Evolutionary conservation across 345 rosid genomes (phyloP).

Genomic region (Syzygium grande): DNA sequence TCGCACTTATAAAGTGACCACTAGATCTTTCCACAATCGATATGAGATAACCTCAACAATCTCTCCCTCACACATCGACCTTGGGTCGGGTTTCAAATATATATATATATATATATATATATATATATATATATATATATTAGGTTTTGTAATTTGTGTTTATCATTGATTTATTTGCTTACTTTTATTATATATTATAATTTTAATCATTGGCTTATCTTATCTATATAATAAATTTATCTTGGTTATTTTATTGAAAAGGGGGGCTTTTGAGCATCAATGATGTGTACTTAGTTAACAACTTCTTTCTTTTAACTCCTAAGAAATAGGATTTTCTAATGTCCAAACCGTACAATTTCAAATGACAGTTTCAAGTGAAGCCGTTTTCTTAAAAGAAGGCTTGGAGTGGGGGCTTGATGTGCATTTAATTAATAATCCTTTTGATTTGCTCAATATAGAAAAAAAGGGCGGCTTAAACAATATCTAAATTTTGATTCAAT

Average conservation of each 20-base stretch:
- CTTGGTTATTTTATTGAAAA: background rate
- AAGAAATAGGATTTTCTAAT: background rate
- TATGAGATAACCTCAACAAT: no score
- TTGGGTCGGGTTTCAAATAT: no score
- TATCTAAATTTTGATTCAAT: no score
- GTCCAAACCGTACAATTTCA: rapidly evolving
- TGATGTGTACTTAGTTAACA: background rate
- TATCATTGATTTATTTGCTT: background rate
- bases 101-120: no score
- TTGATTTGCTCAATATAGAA: background rate
- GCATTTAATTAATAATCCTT: background rate
- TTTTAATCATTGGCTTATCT: background rate
- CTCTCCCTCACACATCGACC: no score
- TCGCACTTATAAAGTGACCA: no score
- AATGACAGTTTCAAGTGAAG: rapidly evolving
- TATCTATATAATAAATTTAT: background rate
- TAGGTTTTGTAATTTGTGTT: no score
- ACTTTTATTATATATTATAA: background rate
- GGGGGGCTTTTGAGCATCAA: background rate
- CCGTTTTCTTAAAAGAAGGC: background rate
- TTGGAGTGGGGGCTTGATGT: background rate
- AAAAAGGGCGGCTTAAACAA: no score
- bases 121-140: no score
- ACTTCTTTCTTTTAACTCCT: background rate
- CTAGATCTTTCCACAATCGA: no score